Evolutionary conservation across 164 flowering plant genomes (phyloP).

Genomic region (Hamamelis virginiana): DNA sequence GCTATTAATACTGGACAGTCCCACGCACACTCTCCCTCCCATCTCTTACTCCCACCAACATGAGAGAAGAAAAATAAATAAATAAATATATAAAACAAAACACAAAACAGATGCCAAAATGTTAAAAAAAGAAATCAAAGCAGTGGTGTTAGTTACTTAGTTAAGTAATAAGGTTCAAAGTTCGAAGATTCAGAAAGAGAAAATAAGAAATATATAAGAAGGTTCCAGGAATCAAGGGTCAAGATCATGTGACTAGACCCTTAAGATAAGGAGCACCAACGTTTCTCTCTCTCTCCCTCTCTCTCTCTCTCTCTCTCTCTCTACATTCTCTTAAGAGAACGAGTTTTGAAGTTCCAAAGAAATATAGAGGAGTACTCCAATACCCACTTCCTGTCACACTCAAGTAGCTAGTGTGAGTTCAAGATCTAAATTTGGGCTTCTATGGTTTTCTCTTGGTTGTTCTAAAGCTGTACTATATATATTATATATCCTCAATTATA

Average conservation of each 20-base stretch:
- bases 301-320: neutral
- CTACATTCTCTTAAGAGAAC: no score
- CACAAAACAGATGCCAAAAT: no score
- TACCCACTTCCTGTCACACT: neutral
- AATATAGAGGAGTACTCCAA: neutral
- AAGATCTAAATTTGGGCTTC: neutral
- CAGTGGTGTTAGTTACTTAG: slow-evolving; percentile 1
- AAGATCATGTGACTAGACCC: slow-evolving; percentile 55
- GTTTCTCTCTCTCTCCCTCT: slow-evolving; percentile 23
- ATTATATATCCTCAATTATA: neutral
- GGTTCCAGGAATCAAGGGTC: slow-evolving; percentile 74
- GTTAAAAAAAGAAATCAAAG: slow-evolving; percentile 6
- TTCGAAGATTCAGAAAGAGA: slow-evolving; percentile 34
- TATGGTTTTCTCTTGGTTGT: neutral
- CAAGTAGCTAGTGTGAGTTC: neutral
- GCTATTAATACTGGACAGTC: slow-evolving; percentile 50
- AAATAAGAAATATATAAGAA: slow-evolving; percentile 40
- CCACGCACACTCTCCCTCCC: slow-evolving; percentile 9
- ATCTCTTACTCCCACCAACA: slow-evolving; percentile 11
- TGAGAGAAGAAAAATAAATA: no score
- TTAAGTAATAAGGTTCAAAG: slow-evolving; percentile 22
- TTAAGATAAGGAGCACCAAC: slow-evolving; percentile 24
- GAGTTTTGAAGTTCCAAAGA: neutral
- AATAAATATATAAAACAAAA: no score
- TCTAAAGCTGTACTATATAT: no score